These are phyloP conservation scores for Haematococcus lacustris DNA, from an alignment of 139 green algal genomes.

Conservation along the genomic window DNA sequence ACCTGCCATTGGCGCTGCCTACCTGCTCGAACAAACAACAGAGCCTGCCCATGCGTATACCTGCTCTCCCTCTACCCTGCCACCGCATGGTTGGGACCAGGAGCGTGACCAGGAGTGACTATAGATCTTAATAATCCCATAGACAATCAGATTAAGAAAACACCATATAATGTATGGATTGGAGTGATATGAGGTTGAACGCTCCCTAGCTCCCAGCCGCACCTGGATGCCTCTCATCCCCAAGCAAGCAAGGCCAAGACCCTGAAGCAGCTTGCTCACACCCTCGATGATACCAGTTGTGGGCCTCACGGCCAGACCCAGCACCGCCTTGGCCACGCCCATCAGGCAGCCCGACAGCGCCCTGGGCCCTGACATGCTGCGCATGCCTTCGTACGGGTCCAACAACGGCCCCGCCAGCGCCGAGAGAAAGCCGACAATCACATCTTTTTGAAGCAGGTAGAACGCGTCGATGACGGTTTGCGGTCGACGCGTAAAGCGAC, in stretches of 20 bases:
- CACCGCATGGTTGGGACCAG: no score
- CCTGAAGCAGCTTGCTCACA: constrained; percentile 45
- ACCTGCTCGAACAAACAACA: no score
- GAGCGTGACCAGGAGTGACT: no score
- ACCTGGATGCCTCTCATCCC: constrained; percentile 72
- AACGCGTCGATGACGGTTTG: constrained; percentile 59
- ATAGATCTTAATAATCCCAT: no score
- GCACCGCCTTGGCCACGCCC: constrained; percentile 54
- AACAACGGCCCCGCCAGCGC: constrained; percentile 48
- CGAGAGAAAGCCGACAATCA: constrained; percentile 41
- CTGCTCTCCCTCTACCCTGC: no score
- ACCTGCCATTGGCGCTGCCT: no score
- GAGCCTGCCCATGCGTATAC: no score
- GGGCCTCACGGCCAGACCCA: constrained; percentile 55
- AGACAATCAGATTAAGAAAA: no score
- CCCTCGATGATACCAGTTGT: constrained; percentile 49
- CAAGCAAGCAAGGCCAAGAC: constrained; percentile 62
- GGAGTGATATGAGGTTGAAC: no score
- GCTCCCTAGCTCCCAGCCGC: not conserved
- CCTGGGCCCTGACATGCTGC: constrained; percentile 8
- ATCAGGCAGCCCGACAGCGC: constrained; percentile 32
- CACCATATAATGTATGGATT: no score
- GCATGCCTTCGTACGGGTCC: constrained; percentile 50
- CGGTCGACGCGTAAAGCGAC: constrained; percentile 50
- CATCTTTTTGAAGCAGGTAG: constrained; percentile 36